These are phyloP conservation scores for Ceriops tagal DNA, from an alignment of 345 rosid species.

Conservation along the genomic window DNA sequence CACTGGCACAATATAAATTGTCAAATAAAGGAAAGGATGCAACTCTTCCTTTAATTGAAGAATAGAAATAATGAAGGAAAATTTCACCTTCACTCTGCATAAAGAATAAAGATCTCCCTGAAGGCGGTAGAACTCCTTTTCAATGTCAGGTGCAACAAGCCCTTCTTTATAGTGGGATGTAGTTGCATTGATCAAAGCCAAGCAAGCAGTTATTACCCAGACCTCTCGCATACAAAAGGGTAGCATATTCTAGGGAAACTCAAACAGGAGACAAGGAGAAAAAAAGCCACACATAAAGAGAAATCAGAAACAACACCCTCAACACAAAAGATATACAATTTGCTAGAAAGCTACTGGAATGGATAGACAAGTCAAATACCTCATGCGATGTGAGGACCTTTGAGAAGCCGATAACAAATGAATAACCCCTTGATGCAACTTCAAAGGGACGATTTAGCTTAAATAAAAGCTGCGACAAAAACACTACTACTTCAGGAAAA, in stretches of 20 bases:
- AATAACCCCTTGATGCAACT: slow-evolving; percentile 87
- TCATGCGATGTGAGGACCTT: slow-evolving; percentile 65
- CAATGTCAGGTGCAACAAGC: slow-evolving; percentile 60
- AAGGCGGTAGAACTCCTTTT: slow-evolving; percentile 89
- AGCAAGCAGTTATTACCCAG: slow-evolving; percentile 92
- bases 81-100: slow-evolving; percentile 78
- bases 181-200: slow-evolving; percentile 65
- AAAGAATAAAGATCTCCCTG: slow-evolving; percentile 94
- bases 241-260: slow-evolving; percentile 42
- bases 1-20: not conserved
- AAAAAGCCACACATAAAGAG: not conserved
- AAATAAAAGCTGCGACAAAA: slow-evolving; percentile 65
- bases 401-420: slow-evolving; percentile 79
- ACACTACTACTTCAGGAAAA: too few relatives aligned
- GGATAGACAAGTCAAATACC: slow-evolving; percentile 38
- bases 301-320: slow-evolving; percentile 21
- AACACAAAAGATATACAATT: not conserved
- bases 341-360: not conserved
- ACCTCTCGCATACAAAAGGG: slow-evolving; percentile 90
- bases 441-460: slow-evolving; percentile 89
- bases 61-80: slow-evolving; percentile 7
- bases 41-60: not conserved
- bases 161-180: slow-evolving; percentile 66
- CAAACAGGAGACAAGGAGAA: slow-evolving; percentile 20
- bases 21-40: not conserved